Evolutionary conservation across 2,329 filamentous ascomycete species (phyloP).

Genomic region (Epichloe elymi): DNA sequence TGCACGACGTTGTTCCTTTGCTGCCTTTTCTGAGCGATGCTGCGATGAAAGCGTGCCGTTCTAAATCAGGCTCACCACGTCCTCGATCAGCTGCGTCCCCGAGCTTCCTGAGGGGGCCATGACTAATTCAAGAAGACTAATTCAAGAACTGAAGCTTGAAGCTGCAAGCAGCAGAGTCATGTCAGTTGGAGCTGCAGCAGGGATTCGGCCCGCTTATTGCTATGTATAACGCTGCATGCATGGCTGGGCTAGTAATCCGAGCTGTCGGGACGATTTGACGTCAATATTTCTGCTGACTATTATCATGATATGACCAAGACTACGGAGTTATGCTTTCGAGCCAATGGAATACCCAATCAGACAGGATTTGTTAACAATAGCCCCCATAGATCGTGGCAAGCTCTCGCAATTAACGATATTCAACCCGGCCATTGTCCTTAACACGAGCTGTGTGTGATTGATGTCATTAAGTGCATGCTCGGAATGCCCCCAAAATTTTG

Average conservation of each 20-base stretch:
- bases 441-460: not conserved
- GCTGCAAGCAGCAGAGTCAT: not conserved
- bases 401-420: not conserved
- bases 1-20: not conserved
- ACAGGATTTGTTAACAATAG: not conserved
- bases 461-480: not conserved
- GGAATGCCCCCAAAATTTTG: not conserved
- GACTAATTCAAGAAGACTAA: not conserved
- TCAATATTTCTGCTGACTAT: not conserved
- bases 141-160: not conserved
- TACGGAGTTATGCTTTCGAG: not conserved
- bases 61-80: not conserved
- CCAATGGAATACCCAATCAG: not conserved
- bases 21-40: not conserved
- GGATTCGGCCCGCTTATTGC: slow-evolving; percentile 6
- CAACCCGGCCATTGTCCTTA: not conserved
- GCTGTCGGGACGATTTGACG: slow-evolving; percentile 5
- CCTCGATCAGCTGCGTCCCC: not conserved
- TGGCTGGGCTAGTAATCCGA: slow-evolving; percentile 3
- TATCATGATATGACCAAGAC: not conserved
- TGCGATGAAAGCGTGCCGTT: not conserved
- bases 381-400: not conserved
- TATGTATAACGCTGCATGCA: not conserved
- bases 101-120: not conserved
- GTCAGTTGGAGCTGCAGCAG: not conserved